Evolutionary conservation across 2,329 filamentous ascomycete species (phyloP).

Genomic region (Trichoderma pleuroti): DNA sequence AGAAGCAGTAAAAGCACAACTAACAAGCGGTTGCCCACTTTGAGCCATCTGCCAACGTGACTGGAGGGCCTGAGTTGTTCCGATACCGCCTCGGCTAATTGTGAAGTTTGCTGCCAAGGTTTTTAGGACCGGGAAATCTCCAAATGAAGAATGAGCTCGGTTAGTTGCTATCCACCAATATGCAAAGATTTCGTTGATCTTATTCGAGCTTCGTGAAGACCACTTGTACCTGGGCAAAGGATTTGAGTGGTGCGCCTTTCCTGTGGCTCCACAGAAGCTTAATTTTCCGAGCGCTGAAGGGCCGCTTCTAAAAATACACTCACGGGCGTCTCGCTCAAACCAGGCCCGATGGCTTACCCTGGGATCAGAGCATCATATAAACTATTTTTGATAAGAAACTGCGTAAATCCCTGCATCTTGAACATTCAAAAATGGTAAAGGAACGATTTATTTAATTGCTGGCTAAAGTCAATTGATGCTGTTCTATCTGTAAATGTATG

Average conservation of each 20-base stretch:
- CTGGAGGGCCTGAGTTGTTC: background rate
- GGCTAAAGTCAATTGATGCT: background rate
- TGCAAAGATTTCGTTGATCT: background rate
- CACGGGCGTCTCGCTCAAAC: background rate
- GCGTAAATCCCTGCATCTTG: too few relatives aligned
- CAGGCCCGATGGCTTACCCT: background rate
- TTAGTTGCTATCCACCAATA: background rate
- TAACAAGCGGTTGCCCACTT: background rate
- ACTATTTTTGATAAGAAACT: too few relatives aligned
- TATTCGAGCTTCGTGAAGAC: background rate
- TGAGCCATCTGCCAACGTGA: background rate
- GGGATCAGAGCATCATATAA: background rate
- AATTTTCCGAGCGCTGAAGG: background rate
- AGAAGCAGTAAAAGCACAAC: background rate
- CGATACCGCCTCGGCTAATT: background rate
- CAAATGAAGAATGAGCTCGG: background rate
- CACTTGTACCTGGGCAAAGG: background rate
- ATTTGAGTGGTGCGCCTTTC: background rate
- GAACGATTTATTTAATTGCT: background rate
- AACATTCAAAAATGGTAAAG: too few relatives aligned
- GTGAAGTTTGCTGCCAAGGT: background rate
- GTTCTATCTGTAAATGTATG: background rate
- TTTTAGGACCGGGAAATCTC: background rate
- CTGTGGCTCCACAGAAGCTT: background rate
- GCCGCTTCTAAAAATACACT: background rate